phyloP scores from a whole-genome alignment of 257 asterid species.

The Marsdenia floribunda region DNA sequence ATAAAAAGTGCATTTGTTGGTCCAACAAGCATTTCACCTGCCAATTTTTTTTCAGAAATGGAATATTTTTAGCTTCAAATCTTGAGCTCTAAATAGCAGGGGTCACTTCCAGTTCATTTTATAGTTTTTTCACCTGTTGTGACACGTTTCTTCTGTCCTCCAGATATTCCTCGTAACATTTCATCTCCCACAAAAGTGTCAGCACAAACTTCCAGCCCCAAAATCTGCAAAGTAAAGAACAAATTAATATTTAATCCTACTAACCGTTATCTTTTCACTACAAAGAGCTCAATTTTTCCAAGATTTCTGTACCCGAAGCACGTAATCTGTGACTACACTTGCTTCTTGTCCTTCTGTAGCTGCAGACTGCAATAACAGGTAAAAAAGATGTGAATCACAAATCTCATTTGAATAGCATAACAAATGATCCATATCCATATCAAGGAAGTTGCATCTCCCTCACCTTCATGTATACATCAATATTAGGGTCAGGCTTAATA shows the following conservation, averaged over 20 bases:
- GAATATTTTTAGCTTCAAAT: background rate
- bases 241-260: background rate
- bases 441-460: background rate
- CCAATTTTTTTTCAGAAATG: background rate
- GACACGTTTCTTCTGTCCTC: conserved; percentile 39
- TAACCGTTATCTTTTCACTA: background rate
- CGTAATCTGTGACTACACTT: conserved; percentile 53
- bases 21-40: conserved; percentile 44
- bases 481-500: conserved; percentile 44
- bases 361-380: conserved; percentile 40
- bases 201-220: conserved; percentile 41
- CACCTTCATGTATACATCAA: conserved; percentile 54
- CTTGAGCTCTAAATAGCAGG: too few species aligned
- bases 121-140: conserved; percentile 24
- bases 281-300: background rate
- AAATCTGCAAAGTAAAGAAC: conserved; percentile 21
- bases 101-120: too few species aligned
- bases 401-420: background rate
- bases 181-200: conserved; percentile 42
- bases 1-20: conserved; percentile 35
- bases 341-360: conserved; percentile 65
- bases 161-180: conserved; percentile 42
- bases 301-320: conserved; percentile 42
- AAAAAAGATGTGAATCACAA: background rate
- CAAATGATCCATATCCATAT: background rate